Percentiles rank a stretch among this genome's conserved stretches.
These are phyloP conservation scores for Citrus sp. DNA, from an alignment of 345 rosid genomes.

Conservation along the genomic window DNA sequence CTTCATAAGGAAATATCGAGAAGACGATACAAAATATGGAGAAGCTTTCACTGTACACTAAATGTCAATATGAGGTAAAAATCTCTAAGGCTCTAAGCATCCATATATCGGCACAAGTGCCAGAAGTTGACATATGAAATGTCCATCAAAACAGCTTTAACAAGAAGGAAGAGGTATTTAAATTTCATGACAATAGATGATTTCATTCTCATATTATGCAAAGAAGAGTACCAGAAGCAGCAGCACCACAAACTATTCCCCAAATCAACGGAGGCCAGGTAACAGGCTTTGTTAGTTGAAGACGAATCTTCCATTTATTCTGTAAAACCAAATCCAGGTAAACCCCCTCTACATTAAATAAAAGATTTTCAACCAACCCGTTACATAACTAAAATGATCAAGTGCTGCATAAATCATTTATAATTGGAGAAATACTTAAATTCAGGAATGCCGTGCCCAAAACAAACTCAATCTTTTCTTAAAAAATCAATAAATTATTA, in stretches of 20 bases:
- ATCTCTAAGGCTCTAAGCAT: neutral
- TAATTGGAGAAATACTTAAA: neutral
- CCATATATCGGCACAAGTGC: neutral
- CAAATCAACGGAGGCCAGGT: constrained; percentile 98
- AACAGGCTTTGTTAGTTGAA: constrained; percentile 94
- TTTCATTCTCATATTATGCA: neutral
- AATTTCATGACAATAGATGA: neutral
- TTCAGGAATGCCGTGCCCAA: neutral
- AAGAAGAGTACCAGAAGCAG: constrained; percentile 77
- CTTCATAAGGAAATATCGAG: neutral
- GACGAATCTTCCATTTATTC: constrained; percentile 99
- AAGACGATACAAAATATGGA: neutral
- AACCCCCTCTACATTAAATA: neutral
- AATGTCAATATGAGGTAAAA: neutral
- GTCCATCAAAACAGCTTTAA: neutral
- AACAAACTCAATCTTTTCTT: neutral
- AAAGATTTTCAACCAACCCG: neutral
- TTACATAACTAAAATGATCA: neutral
- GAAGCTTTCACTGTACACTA: neutral
- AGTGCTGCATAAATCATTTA: neutral
- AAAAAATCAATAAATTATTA: neutral
- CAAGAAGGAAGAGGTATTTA: neutral
- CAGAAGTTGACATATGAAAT: neutral
- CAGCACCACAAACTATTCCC: constrained; percentile 98
- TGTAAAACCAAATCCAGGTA: constrained; percentile 26